Percentiles rank a stretch among this genome's conserved stretches.
phyloP scores from a whole-genome alignment of 2,329 filamentous ascomycete species.

The Beauveria bassiana region DNA sequence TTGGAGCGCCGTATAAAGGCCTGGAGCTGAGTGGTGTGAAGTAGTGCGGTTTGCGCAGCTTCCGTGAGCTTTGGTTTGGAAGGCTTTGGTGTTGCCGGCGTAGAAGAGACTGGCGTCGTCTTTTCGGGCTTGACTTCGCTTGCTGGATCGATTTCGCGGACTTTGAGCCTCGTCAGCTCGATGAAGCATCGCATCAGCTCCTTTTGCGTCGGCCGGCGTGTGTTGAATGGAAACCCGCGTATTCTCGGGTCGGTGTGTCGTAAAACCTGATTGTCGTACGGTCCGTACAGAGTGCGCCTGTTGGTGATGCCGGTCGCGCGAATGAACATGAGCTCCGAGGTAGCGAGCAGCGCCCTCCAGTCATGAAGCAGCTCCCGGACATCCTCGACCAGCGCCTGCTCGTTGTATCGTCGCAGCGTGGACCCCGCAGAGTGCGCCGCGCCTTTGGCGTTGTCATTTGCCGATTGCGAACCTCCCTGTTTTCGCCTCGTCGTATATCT shows the following conservation, averaged over 20 bases:
- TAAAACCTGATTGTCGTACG: constrained; percentile 82
- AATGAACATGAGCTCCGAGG: constrained; percentile 77
- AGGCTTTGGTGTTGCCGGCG: constrained; percentile 38
- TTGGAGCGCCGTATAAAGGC: constrained; percentile 85
- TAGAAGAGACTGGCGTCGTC: constrained; percentile 22
- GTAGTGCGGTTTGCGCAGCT: constrained; percentile 70
- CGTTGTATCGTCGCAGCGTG: constrained; percentile 84
- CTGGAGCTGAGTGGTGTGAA: constrained; percentile 86
- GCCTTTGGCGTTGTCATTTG: constrained; percentile 90
- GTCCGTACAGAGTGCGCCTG: constrained; percentile 77
- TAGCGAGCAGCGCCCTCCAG: constrained; percentile 82
- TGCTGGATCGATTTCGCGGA: constrained; percentile 66
- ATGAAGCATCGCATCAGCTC: constrained; percentile 93
- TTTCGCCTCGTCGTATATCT: constrained; percentile 93
- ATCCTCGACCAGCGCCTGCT: constrained; percentile 82
- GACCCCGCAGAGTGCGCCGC: constrained; percentile 91
- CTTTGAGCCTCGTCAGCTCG: constrained; percentile 84
- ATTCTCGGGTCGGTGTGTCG: constrained; percentile 70
- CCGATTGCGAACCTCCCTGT: constrained; percentile 89
- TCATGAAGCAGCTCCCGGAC: constrained; percentile 71
- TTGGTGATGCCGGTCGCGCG: constrained; percentile 84
- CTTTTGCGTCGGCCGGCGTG: constrained; percentile 80
- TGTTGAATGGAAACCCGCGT: constrained; percentile 88
- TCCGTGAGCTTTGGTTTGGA: constrained; percentile 62
- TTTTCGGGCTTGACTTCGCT: constrained; percentile 41